phyloP scores from a whole-genome alignment of 345 rosid species.

The Kernera saxatilis region DNA sequence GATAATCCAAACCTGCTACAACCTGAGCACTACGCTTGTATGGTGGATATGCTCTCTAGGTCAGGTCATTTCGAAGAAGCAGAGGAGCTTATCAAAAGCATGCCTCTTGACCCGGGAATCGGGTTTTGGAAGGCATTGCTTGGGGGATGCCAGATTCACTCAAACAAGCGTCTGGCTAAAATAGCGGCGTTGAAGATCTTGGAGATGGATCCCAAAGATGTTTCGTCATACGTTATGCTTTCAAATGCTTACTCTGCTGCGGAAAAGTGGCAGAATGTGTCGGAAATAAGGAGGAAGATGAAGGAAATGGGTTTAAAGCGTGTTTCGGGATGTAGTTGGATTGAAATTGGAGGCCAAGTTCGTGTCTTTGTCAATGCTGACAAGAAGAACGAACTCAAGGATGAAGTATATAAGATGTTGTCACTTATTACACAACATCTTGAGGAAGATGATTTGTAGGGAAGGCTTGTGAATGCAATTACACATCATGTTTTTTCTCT shows the following conservation, averaged over 20 bases:
- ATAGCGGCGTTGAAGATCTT: slow-evolving; percentile 51
- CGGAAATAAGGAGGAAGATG: slow-evolving; percentile 48
- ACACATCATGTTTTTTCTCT: neutral
- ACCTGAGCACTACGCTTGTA: slow-evolving; percentile 69
- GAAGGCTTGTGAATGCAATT: neutral
- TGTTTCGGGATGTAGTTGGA: slow-evolving; percentile 80
- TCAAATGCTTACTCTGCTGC: slow-evolving; percentile 72
- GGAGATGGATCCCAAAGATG: slow-evolving; percentile 65
- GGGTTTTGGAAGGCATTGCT: slow-evolving; percentile 91
- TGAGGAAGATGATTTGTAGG: slow-evolving; percentile 15
- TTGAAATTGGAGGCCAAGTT: slow-evolving; percentile 46
- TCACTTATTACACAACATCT: slow-evolving; percentile 29
- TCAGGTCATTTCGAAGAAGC: slow-evolving; percentile 62
- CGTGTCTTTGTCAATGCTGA: slow-evolving; percentile 55
- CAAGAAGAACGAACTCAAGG: slow-evolving; percentile 39
- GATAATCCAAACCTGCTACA: slow-evolving; percentile 38
- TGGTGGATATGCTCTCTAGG: slow-evolving; percentile 77
- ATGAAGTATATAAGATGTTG: slow-evolving; percentile 45
- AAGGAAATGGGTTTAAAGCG: slow-evolving; percentile 52
- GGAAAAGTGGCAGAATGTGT: slow-evolving; percentile 58
- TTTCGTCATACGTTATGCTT: slow-evolving; percentile 75
- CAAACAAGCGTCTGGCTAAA: slow-evolving; percentile 45
- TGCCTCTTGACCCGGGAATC: slow-evolving; percentile 69
- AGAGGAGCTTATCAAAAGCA: slow-evolving; percentile 36
- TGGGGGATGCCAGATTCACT: slow-evolving; percentile 77